phyloP scores from a whole-genome alignment of 495 filamentous ascomycete genomes.

The Letharia columbiana region DNA sequence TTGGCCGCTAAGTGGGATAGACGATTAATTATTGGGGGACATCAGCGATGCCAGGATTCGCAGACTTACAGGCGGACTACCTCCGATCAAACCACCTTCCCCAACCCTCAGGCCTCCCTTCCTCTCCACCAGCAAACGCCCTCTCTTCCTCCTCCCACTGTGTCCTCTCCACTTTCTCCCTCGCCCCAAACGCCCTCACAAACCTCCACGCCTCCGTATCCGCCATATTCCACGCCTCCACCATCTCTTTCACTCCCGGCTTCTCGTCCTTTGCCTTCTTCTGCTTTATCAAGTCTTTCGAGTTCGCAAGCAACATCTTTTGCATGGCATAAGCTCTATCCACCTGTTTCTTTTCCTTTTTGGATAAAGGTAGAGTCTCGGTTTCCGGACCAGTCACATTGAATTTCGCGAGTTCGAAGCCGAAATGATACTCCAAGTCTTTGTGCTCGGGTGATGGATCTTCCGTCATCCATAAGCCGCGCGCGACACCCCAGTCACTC shows the following conservation, averaged over 20 bases:
- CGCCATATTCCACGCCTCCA: constrained; percentile 89
- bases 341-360: constrained; percentile 31
- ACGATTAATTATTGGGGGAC: background rate
- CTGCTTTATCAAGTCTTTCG: constrained; percentile 44
- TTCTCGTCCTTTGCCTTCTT: constrained; percentile 30
- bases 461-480: constrained; percentile 72
- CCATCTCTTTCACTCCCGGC: constrained; percentile 26
- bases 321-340: constrained; percentile 43
- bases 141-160: constrained; percentile 67
- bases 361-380: constrained; percentile 13
- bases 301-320: constrained; percentile 52
- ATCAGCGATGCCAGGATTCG: background rate
- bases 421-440: constrained; percentile 80
- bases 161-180: constrained; percentile 49
- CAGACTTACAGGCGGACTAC: background rate
- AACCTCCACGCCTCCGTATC: constrained; percentile 94
- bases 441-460: constrained; percentile 47
- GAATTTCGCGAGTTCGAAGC: constrained; percentile 62
- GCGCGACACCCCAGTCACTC: constrained; percentile 45
- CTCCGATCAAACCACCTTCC: constrained; percentile 22
- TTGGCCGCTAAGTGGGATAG: background rate
- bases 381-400: constrained; percentile 22
- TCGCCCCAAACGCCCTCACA: constrained; percentile 59
- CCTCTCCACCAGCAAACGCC: constrained; percentile 46
- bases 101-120: constrained; percentile 13